Base-by-base conservation (phyloP, 768 basidiomycete species). In the Pulveroboletus ravenelii region DNA sequence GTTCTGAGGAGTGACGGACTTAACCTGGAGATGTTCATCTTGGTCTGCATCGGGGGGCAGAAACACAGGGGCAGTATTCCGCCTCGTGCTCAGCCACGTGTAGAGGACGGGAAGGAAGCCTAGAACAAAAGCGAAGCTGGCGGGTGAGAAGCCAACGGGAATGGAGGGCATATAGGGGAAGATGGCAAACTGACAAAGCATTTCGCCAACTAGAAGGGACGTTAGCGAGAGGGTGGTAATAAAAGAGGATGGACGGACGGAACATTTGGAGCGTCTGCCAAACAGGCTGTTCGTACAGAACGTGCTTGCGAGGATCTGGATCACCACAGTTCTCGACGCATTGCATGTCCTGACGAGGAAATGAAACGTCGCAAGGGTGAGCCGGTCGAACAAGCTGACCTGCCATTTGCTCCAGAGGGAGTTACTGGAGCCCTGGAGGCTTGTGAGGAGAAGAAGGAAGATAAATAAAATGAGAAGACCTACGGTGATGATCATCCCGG, bases 261-360 rank as follows among this genome's bases (percentile, higher is more conserved):
- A 90, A 91, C 89, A 91, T 93, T 68, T 90, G 88, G 36, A 92
- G 77, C 13, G 83, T 90, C 69, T 93, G 90, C 88, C 91, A 89
- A 23, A 95, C 91, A 5, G 93, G 93, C 67, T 97, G 95, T 63
- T 97, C 93, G 66, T 89, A 98, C 29, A 90, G 78, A 43, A 93
- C 76, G 48, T 79, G 82, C 32, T 74, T 72, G 3, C 62, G 54
- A 2, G 84, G 78, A 67, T 89, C 73, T 34, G 79, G 78, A 56
- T 84, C 78, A 41, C 67, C 66, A 67, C 95, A 98, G 68, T 94
- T 89, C 77, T 92, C 92, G 39, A 97, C 94, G 64, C 95, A 98
- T 83, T 96, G 92, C 90, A 96, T 95, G 67, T 98, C 95, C 85
- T 88, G 53, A 12, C 45, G 42, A 32, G 17, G 37, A 27, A 52